Evolutionary conservation across 306 rosid genomes (phyloP).

Genomic region (Prosopis cineraria): DNA sequence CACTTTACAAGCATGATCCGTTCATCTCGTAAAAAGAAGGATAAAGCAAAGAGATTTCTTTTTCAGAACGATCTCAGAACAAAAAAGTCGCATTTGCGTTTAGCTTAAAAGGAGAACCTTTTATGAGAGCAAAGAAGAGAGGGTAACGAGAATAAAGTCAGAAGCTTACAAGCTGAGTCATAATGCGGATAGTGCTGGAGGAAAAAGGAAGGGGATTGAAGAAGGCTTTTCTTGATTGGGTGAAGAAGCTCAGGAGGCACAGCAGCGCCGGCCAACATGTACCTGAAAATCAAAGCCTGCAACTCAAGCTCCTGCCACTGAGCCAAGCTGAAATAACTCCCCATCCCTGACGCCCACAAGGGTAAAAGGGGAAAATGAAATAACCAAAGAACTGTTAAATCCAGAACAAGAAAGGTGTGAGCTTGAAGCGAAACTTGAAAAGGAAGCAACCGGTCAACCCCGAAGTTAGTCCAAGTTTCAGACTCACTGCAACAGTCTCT

Average conservation of each 20-base stretch:
- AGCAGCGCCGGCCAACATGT: constrained; percentile 86
- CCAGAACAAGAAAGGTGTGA: background rate
- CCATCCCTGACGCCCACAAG: constrained; percentile 53
- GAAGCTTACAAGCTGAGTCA: constrained; percentile 68
- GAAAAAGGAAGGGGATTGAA: constrained; percentile 48
- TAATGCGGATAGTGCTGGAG: constrained; percentile 57
- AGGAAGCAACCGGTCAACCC: background rate
- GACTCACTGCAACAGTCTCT: constrained; percentile 7
- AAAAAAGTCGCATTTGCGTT: background rate
- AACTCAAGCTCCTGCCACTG: constrained; percentile 98
- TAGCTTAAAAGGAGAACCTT: background rate
- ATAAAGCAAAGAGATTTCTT: background rate
- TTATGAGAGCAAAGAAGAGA: background rate
- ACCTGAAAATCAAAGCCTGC: constrained; percentile 89
- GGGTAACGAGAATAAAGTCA: background rate
- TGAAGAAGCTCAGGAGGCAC: constrained; percentile 93
- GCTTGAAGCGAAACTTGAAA: background rate
- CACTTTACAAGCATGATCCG: background rate
- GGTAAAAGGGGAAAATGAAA: background rate
- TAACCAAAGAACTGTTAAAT: constrained; percentile 13
- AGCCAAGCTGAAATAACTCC: constrained; percentile 75
- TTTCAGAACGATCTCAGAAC: constrained; percentile 8
- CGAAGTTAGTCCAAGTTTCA: constrained; percentile 19
- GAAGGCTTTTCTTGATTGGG: constrained; percentile 83
- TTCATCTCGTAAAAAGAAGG: background rate